phyloP scores from a whole-genome alignment of 306 rosid species.

The Quercus glauca region DNA sequence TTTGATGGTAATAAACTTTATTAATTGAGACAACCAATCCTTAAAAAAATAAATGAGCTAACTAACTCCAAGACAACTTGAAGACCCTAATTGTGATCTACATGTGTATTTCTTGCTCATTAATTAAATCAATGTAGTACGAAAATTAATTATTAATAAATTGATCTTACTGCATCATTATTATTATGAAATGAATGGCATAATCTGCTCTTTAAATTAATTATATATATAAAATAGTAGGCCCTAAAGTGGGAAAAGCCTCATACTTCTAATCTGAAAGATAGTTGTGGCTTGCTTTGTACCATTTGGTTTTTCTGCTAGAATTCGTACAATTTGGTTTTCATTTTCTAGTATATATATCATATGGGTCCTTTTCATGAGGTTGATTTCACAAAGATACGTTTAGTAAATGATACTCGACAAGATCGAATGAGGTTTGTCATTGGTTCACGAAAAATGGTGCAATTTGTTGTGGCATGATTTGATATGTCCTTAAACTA shows the following conservation, averaged over 20 bases:
- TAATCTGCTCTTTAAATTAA: neutral
- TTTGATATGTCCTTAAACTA: conserved; percentile 27
- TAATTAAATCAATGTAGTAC: no score
- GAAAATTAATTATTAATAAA: no score
- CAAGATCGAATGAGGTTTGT: conserved; percentile 14
- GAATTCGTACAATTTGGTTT: neutral
- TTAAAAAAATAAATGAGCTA: no score
- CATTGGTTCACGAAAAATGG: conserved; percentile 3
- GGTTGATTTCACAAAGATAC: conserved; percentile 1
- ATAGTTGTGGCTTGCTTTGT: neutral
- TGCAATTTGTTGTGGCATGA: conserved; percentile 29
- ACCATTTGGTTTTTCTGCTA: neutral
- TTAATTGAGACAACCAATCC: no score
- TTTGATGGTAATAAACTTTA: no score
- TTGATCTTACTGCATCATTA: no score
- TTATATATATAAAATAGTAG: neutral
- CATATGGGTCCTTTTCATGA: neutral
- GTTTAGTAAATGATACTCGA: neutral
- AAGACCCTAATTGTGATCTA: no score
- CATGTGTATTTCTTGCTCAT: no score
- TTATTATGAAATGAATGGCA: neutral
- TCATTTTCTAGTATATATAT: neutral
- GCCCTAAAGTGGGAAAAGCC: neutral
- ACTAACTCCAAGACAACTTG: no score
- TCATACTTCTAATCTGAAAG: neutral